Conservation (phyloP, 345 rosid genomes). For the Gossypium turneri region DNA sequence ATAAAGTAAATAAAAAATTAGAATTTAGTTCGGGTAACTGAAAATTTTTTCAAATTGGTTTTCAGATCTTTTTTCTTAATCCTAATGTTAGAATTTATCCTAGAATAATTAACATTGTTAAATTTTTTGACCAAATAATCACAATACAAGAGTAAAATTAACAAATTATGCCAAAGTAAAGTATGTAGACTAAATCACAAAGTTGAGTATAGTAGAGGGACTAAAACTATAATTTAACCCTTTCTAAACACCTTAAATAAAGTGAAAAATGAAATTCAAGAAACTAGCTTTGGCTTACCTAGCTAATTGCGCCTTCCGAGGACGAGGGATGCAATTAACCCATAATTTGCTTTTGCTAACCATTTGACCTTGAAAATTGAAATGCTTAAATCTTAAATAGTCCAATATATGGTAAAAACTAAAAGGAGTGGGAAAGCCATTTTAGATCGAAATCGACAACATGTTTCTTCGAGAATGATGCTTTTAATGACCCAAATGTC, state of each 20-base stretch:
- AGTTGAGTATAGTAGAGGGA: no score
- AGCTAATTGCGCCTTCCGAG: slow-evolving; percentile 19
- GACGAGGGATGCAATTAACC: background rate
- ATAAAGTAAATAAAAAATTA: no score
- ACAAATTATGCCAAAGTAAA: no score
- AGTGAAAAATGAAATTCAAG: background rate
- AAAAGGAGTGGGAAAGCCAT: slow-evolving; percentile 3
- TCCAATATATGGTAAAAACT: slow-evolving; percentile 5
- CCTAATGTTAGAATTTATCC: no score
- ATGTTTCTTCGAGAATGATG: background rate
- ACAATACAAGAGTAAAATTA: no score
- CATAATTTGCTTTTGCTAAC: slow-evolving; percentile 21
- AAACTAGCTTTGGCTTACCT: background rate
- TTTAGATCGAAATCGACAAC: slow-evolving; percentile 6
- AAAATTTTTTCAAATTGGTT: no score
- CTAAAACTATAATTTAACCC: no score
- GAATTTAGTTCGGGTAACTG: no score
- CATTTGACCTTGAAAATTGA: slow-evolving; percentile 31
- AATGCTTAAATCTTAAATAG: slow-evolving; percentile 14
- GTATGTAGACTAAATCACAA: no score
- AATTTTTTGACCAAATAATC: no score
- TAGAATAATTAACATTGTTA: no score
- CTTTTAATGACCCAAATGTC: background rate
- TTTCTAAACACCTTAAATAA: background rate
- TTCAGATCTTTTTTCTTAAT: no score